These are phyloP conservation scores for Alternaria postmessia DNA, from an alignment of 2,329 filamentous ascomycete genomes.

Conservation along the genomic window DNA sequence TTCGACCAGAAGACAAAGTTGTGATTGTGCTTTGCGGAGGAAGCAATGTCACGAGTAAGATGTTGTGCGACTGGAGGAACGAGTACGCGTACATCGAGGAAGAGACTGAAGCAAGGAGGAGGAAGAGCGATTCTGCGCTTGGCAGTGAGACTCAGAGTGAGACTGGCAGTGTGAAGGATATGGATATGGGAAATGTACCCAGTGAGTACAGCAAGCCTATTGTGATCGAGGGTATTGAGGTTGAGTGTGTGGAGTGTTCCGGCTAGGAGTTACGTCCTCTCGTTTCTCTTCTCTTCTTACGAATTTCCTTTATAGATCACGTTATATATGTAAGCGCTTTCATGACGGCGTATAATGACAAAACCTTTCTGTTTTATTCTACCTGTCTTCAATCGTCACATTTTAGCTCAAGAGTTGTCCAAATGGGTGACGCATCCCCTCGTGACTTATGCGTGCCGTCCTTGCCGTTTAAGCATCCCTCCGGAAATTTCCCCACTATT, in stretches of 20 bases:
- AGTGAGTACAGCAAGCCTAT: slow-evolving; percentile 27
- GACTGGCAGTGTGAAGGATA: slow-evolving; percentile 20
- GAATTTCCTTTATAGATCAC: background rate
- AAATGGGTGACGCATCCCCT: background rate
- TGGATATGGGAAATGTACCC: slow-evolving; percentile 13
- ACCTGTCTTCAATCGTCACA: background rate
- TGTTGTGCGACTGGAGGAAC: slow-evolving; percentile 59
- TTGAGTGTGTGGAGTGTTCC: slow-evolving; percentile 13
- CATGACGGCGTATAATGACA: background rate
- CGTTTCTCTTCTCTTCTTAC: background rate
- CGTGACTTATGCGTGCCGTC: no score
- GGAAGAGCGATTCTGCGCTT: slow-evolving; percentile 27
- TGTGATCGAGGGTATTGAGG: slow-evolving; percentile 26
- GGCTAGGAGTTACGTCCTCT: background rate
- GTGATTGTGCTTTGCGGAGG: slow-evolving; percentile 86
- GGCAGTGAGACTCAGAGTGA: slow-evolving; percentile 25
- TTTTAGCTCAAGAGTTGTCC: background rate
- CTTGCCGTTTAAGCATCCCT: no score
- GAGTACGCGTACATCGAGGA: slow-evolving; percentile 46
- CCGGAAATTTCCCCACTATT: no score
- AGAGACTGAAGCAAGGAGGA: slow-evolving; percentile 24
- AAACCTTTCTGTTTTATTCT: background rate
- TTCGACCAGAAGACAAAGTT: slow-evolving; percentile 73
- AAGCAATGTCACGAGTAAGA: slow-evolving; percentile 60
- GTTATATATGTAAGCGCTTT: background rate